These are phyloP conservation scores for Chenopodium berlandieri DNA, from an alignment of 148 eudicot genomes.

Conservation along the genomic window DNA sequence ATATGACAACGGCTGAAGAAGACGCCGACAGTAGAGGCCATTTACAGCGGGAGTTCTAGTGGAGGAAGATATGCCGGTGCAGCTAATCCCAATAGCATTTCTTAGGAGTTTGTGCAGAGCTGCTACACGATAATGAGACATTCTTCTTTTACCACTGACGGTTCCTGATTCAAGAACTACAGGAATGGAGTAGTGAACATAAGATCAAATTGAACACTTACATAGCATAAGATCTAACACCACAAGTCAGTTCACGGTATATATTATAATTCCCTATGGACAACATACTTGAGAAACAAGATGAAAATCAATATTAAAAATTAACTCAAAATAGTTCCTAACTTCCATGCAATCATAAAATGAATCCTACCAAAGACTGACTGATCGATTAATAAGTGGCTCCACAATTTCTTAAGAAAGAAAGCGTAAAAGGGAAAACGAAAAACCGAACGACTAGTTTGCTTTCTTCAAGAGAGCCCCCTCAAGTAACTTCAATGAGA, in stretches of 20 bases:
- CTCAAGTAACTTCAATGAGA: not conserved
- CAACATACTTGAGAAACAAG: not conserved
- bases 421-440: no score
- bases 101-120: not conserved
- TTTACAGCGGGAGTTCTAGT: slow-evolving; percentile 11
- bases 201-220: not conserved
- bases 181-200: not conserved
- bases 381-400: not conserved
- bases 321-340: not conserved
- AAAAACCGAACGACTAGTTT: no score
- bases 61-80: not conserved
- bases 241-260: not conserved
- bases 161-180: not conserved
- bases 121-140: not conserved
- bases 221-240: not conserved
- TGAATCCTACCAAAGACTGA: not conserved
- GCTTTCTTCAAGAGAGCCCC: not conserved
- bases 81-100: not conserved
- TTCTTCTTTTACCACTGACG: not conserved
- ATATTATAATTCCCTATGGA: not conserved
- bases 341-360: not conserved
- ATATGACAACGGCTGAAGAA: slow-evolving; percentile 1
- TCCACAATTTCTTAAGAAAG: not conserved
- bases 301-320: not conserved
- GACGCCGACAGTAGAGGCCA: not conserved